phyloP scores from a whole-genome alignment of 1,284 basidiomycete species.

The Fomitopsis palustris region DNA sequence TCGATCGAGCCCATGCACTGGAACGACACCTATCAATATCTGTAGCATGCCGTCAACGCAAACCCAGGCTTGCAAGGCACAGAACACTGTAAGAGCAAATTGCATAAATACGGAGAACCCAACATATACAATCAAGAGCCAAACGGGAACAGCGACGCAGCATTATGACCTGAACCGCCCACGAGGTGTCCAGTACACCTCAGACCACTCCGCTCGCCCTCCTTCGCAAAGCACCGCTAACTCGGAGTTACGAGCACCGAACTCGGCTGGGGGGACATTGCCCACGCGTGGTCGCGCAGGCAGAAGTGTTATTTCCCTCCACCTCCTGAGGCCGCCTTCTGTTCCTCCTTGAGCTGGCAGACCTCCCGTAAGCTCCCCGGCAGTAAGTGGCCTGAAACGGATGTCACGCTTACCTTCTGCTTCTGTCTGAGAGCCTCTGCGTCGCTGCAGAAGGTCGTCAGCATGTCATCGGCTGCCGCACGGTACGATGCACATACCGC shows the following conservation, averaged over 20 bases:
- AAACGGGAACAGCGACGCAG: neutral
- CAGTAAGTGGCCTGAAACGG: neutral
- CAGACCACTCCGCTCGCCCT: neutral
- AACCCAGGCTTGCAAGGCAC: too few relatives aligned
- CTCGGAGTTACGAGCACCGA: neutral
- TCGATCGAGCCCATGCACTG: too few relatives aligned
- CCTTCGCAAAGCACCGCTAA: neutral
- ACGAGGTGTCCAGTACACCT: neutral
- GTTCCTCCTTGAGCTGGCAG: slow-evolving; percentile 56
- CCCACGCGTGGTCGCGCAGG: neutral
- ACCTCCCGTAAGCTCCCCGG: neutral
- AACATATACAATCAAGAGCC: neutral
- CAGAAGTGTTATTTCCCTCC: neutral
- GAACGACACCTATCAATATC: too few relatives aligned
- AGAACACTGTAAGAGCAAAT: neutral
- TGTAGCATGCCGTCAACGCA: too few relatives aligned
- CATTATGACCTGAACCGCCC: neutral
- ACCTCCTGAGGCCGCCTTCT: slow-evolving; percentile 19
- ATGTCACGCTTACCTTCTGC: slow-evolving; percentile 52
- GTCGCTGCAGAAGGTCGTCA: slow-evolving; percentile 44
- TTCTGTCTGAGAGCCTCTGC: slow-evolving; percentile 71
- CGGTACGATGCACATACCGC: slow-evolving; percentile 46
- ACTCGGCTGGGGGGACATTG: neutral
- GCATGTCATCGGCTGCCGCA: neutral
- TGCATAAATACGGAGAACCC: neutral